Percentiles rank a stretch among this genome's conserved stretches.
These are phyloP conservation scores for Hypoxylon lienhwacheense DNA, from an alignment of 495 filamentous ascomycete species.

Conservation along the genomic window DNA sequence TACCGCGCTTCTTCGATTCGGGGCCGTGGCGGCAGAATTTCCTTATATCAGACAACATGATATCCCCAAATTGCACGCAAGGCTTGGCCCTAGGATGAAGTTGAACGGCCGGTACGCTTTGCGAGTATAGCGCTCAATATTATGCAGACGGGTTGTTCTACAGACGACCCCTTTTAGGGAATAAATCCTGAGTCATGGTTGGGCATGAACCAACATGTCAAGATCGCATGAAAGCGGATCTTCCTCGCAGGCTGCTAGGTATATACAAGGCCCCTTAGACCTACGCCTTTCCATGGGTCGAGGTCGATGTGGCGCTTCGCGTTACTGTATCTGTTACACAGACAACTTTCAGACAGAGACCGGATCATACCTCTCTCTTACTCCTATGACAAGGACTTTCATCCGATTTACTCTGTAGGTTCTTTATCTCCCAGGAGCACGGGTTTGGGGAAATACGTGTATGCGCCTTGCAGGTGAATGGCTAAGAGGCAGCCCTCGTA, in stretches of 20 bases:
- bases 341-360: too few relatives aligned
- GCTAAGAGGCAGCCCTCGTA: slow-evolving; percentile 2
- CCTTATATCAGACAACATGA: slow-evolving; percentile 2
- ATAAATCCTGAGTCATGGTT: slow-evolving; percentile 6
- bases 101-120: background rate
- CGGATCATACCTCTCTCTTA: too few relatives aligned
- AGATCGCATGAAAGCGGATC: slow-evolving; percentile 18
- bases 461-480: slow-evolving; percentile 9
- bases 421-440: background rate
- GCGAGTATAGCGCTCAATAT: background rate
- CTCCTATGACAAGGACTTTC: too few relatives aligned
- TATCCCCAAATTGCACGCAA: background rate
- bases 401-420: background rate
- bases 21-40: background rate
- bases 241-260: background rate
- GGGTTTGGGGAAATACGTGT: slow-evolving; percentile 2
- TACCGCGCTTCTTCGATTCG: too few relatives aligned
- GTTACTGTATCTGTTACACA: slow-evolving; percentile 1
- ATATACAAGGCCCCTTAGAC: slow-evolving; percentile 4
- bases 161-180: too few relatives aligned
- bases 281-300: slow-evolving; percentile 6
- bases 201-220: slow-evolving; percentile 13
- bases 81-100: background rate
- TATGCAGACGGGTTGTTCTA: background rate
- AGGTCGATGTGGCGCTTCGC: slow-evolving; percentile 5